A percentile compares a stretch with the other conserved stretches of the same genome.
These are phyloP conservation scores for Pleoardoris graminearum DNA, from an alignment of 2,329 filamentous ascomycete species.

Conservation along the genomic window DNA sequence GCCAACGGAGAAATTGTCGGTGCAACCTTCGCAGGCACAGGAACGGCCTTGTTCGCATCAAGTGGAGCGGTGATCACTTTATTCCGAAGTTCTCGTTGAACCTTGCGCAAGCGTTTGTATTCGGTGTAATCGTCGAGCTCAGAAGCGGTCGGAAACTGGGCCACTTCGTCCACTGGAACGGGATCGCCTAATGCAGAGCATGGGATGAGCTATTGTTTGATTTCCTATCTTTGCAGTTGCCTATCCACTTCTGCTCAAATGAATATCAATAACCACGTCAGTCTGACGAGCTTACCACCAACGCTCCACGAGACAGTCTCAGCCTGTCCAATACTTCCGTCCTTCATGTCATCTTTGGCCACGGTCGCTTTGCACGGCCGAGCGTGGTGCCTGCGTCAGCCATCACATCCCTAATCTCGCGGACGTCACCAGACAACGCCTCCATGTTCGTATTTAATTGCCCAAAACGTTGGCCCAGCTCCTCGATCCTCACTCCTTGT, in stretches of 20 bases:
- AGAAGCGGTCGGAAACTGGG: constrained; percentile 46
- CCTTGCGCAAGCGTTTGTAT: constrained; percentile 49
- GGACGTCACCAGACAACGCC: no score
- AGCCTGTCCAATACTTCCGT: constrained; percentile 40
- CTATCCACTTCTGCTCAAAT: background rate
- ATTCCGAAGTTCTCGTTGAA: constrained; percentile 19
- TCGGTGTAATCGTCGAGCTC: constrained; percentile 55
- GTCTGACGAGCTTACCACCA: constrained; percentile 24
- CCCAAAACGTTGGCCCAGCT: no score
- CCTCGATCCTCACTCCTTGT: no score
- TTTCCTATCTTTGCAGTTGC: no score
- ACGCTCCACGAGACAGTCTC: constrained; percentile 16
- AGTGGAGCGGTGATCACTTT: background rate
- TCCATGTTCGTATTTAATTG: no score
- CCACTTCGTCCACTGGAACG: constrained; percentile 43
- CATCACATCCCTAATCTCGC: no score
- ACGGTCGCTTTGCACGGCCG: no score
- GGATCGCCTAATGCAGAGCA: constrained; percentile 43
- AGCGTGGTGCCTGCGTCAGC: no score
- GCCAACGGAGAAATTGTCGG: constrained; percentile 15
- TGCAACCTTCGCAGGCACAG: constrained; percentile 15
- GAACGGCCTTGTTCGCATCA: background rate
- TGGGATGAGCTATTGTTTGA: constrained; percentile 10
- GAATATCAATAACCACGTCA: constrained; percentile 41
- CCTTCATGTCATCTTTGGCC: no score